A percentile compares a stretch with the other conserved stretches of the same genome.
Conservation (phyloP, 768 basidiomycete species). For the Chalciporus pseudorubinellus region DNA sequence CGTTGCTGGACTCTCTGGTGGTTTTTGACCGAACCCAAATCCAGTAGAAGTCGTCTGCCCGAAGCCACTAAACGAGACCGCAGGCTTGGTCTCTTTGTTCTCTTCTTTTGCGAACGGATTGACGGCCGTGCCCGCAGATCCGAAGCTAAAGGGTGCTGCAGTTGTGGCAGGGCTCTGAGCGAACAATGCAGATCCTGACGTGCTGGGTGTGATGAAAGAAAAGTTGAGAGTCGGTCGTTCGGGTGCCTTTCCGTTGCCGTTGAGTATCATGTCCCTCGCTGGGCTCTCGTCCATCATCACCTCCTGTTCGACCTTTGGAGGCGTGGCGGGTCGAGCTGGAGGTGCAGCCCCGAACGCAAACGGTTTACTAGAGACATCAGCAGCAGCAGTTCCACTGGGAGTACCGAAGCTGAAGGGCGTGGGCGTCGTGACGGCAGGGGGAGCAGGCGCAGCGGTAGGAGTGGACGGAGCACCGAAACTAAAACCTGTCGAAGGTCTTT, state of each 20-base stretch:
- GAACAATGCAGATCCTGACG: constrained; percentile 35
- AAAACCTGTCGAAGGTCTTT: constrained; percentile 40
- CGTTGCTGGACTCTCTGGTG: constrained; percentile 37
- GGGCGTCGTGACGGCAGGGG: no score
- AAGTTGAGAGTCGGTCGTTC: constrained; percentile 47
- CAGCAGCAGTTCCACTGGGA: constrained; percentile 31
- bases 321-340: constrained; percentile 53
- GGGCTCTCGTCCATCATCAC: constrained; percentile 84
- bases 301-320: constrained; percentile 65
- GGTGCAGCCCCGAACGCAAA: constrained; percentile 53
- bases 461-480: constrained; percentile 41
- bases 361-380: constrained; percentile 48
- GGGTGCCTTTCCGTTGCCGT: constrained; percentile 35
- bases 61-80: constrained; percentile 46
- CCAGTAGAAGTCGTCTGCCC: constrained; percentile 40
- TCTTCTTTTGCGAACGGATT: constrained; percentile 52
- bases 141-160: constrained; percentile 35
- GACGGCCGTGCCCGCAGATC: constrained; percentile 24
- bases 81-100: constrained; percentile 44
- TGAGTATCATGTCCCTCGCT: constrained; percentile 55
- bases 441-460: constrained; percentile 32
- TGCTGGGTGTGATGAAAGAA: constrained; percentile 42
- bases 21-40: constrained; percentile 49
- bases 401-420: constrained; percentile 49
- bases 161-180: constrained; percentile 34